Conservation (phyloP, 148 eudicot genomes). For the Heliamphora exappendiculata region DNA sequence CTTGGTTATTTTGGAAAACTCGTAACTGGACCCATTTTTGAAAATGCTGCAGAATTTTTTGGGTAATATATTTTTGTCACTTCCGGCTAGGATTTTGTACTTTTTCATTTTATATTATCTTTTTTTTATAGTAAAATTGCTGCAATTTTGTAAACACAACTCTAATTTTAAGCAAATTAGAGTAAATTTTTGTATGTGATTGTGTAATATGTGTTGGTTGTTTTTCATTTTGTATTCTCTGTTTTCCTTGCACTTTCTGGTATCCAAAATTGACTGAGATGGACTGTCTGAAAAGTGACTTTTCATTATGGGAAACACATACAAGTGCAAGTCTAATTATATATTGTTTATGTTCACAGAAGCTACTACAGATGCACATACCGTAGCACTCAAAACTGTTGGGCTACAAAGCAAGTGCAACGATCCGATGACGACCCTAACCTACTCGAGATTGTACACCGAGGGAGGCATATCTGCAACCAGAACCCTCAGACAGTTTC, state of each 20-base stretch:
- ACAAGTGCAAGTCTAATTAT: slow-evolving; percentile 17
- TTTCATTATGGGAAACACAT: too few species aligned
- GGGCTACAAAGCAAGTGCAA: slow-evolving; percentile 80
- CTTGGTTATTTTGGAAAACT: too few species aligned
- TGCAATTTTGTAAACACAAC: too few species aligned
- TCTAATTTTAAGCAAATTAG: neutral
- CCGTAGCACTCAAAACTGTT: slow-evolving; percentile 47
- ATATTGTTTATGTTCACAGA: slow-evolving; percentile 26
- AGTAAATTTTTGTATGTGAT: too few species aligned
- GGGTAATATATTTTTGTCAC: too few species aligned
- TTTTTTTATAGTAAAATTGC: too few species aligned
- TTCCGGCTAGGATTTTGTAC: too few species aligned
- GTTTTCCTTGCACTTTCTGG: neutral
- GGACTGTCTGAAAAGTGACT: neutral
- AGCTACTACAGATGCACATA: slow-evolving; percentile 88
- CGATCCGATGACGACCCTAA: slow-evolving; percentile 67
- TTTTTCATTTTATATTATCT: too few species aligned
- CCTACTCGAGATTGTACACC: slow-evolving; percentile 63
- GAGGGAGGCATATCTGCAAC: slow-evolving; percentile 68
- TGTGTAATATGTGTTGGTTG: too few species aligned
- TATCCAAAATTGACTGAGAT: neutral
- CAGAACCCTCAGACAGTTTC: slow-evolving; percentile 24
- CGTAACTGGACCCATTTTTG: too few species aligned
- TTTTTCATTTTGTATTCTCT: too few species aligned
- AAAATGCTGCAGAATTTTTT: too few species aligned